These are phyloP conservation scores for Phytophthora foliorum DNA, from an alignment of 352 stramenopile genomes.

Conservation along the genomic window DNA sequence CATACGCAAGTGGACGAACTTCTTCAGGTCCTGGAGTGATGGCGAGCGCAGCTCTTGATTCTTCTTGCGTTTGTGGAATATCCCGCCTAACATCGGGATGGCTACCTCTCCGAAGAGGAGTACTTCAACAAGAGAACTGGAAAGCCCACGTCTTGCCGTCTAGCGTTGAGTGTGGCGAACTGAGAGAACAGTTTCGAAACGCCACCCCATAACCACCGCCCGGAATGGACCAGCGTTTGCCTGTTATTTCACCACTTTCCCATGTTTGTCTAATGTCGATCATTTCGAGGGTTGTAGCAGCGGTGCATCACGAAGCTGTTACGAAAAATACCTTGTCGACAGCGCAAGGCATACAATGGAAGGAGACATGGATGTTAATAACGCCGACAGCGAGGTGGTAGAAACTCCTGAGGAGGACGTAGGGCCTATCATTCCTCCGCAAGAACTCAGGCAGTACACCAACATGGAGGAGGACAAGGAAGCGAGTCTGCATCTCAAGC, in stretches of 20 bases:
- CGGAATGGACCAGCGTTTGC: constrained; percentile 6
- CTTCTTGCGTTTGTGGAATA: constrained; percentile 88
- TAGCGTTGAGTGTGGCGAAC: neutral
- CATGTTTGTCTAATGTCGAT: constrained; percentile 6
- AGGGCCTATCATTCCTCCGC: constrained; percentile 1
- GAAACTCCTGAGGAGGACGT: constrained; percentile 19
- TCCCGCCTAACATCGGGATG: constrained; percentile 65
- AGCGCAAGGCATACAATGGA: constrained; percentile 6
- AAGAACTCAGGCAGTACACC: neutral
- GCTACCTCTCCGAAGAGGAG: neutral
- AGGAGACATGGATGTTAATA: constrained; percentile 6
- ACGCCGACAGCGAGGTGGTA: constrained; percentile 3
- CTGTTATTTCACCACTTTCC: constrained; percentile 22
- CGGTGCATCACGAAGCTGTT: constrained; percentile 9
- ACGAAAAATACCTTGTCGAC: constrained; percentile 6
- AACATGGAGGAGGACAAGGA: constrained; percentile 45
- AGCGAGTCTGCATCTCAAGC: constrained; percentile 47
- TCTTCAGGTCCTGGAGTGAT: constrained; percentile 83
- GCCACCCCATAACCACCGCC: constrained; percentile 20
- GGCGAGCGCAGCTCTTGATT: constrained; percentile 76
- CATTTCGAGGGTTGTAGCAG: neutral
- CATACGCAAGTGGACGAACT: constrained; percentile 34
- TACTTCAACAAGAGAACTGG: constrained; percentile 13
- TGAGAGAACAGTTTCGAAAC: constrained; percentile 47
- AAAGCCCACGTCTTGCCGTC: neutral